These are phyloP conservation scores for Trifolium pratense DNA, from an alignment of 306 rosid genomes.

Conservation along the genomic window DNA sequence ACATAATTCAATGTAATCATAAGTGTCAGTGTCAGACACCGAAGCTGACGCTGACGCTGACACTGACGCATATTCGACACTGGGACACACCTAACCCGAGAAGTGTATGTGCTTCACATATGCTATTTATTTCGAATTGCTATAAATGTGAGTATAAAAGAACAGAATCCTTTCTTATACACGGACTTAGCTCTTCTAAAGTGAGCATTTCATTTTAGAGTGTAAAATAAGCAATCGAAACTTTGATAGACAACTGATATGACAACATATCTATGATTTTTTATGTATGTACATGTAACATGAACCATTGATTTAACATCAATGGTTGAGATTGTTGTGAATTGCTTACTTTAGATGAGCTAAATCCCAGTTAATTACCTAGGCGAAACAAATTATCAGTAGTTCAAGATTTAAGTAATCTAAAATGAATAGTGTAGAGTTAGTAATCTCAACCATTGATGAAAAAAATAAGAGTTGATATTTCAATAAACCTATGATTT, in stretches of 20 bases:
- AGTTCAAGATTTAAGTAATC: not conserved
- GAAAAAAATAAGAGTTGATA: slow-evolving; percentile 1
- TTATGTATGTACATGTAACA: not conserved
- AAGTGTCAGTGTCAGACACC: too few species aligned
- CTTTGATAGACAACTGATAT: not conserved
- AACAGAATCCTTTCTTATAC: too few species aligned
- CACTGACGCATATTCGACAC: too few species aligned
- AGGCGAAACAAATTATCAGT: not conserved
- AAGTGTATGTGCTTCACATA: too few species aligned
- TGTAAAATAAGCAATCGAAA: not conserved
- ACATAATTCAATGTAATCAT: too few species aligned
- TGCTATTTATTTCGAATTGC: not conserved
- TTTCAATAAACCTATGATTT: not conserved
- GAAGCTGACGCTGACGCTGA: too few species aligned
- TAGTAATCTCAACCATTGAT: not conserved
- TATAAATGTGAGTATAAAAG: not conserved
- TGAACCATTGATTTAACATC: not conserved
- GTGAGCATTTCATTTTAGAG: not conserved
- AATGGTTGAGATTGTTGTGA: not conserved
- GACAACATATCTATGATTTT: not conserved
- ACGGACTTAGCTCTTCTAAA: not conserved
- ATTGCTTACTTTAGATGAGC: not conserved
- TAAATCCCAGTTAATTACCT: not conserved
- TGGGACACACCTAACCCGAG: too few species aligned
- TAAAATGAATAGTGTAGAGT: not conserved